A percentile compares a stretch with the other conserved stretches of the same genome.
These are phyloP conservation scores for Anthostomella pinea DNA, from an alignment of 2,329 filamentous ascomycete species.

Conservation along the genomic window DNA sequence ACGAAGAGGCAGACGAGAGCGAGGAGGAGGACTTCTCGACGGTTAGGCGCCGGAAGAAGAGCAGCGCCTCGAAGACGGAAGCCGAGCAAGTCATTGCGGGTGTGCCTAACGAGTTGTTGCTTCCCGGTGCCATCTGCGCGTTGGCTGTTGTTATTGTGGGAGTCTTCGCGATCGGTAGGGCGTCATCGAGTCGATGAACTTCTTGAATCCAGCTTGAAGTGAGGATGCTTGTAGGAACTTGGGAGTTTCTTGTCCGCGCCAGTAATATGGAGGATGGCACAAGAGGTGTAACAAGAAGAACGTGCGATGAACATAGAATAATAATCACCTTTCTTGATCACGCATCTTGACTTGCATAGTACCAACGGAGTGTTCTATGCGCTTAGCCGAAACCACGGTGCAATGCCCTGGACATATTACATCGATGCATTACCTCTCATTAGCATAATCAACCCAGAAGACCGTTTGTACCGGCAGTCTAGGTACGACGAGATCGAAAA, in stretches of 20 bases:
- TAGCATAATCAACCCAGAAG: no score
- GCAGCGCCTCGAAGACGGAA: conserved; percentile 42
- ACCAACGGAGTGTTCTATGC: no score
- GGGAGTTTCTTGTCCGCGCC: no score
- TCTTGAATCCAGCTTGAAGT: conserved; percentile 1
- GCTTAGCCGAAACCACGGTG: no score
- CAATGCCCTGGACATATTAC: no score
- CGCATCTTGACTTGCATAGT: no score
- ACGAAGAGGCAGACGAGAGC: conserved; percentile 57
- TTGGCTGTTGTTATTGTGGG: conserved; percentile 90
- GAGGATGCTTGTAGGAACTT: no score
- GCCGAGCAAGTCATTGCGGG: conserved; percentile 82
- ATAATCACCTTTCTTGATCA: conserved; percentile 12
- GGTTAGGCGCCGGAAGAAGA: conserved; percentile 50
- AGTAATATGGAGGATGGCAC: no score
- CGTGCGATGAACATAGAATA: conserved; percentile 7
- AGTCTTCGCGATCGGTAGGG: conserved; percentile 83
- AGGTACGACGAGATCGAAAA: no score
- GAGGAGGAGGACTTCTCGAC: conserved; percentile 49
- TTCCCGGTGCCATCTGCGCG: conserved; percentile 94
- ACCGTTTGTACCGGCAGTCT: no score
- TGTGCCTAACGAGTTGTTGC: conserved; percentile 87
- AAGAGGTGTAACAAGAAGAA: background rate
- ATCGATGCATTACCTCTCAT: no score
- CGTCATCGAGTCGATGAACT: conserved; percentile 51